These are phyloP conservation scores for Solanum pinnatisectum DNA, from an alignment of 257 asterid genomes.

Conservation along the genomic window DNA sequence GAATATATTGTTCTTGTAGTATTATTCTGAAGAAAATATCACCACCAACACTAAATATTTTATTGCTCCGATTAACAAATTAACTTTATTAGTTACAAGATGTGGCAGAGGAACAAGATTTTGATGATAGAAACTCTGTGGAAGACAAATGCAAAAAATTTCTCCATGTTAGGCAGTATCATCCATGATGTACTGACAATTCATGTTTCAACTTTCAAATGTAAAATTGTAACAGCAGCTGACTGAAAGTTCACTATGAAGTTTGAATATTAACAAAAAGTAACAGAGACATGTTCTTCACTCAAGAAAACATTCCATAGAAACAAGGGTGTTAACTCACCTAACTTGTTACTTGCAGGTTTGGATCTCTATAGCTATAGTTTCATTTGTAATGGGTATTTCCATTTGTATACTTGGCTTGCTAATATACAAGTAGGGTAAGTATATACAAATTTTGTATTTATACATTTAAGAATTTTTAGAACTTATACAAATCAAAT, in stretches of 20 bases:
- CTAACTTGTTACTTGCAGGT: no score
- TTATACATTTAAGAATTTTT: no score
- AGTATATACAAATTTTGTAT: no score
- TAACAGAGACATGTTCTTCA: neutral
- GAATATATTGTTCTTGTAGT: neutral
- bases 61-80: neutral
- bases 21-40: neutral
- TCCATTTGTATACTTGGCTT: no score
- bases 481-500: no score
- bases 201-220: neutral
- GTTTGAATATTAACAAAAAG: neutral
- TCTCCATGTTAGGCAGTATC: neutral
- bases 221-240: neutral
- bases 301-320: neutral
- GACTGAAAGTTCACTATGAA: neutral
- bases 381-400: neutral
- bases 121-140: neutral
- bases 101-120: no score
- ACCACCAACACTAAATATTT: neutral
- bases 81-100: neutral
- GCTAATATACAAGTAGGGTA: no score
- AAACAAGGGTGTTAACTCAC: neutral
- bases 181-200: neutral
- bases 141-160: neutral
- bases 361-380: no score